Base-by-base conservation (phyloP, 2,329 filamentous ascomycete genomes). In the Sclerotinia glacialis region DNA sequence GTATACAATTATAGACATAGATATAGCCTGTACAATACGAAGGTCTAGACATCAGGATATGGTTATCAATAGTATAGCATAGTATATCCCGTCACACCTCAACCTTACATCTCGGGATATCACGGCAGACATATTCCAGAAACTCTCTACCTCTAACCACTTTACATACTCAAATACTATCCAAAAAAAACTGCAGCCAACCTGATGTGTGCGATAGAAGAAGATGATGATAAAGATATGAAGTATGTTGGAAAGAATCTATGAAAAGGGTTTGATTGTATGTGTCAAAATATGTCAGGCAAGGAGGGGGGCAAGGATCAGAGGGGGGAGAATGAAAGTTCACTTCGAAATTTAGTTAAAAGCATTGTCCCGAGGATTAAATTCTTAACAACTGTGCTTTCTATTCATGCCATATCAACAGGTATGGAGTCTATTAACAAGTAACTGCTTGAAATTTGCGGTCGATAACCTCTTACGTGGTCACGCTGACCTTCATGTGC, bases 401-500 rank as follows among this genome's bases (percentile, higher is more conserved):
- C 5, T 61, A 61, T 61, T 61, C n/a, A 61, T 61, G 14, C 6
- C 58, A 14, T 23, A 49, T 49, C 44, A 23, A 49, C 14, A 37
- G 31, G 47, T 34, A 49, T 49, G 16, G 26, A 34, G 44, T 21
- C 28, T 60, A 60, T 37, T 44, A 37, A 60, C 56, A 47, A 18
- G 12, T 49, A 8, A 47, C 14, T 47, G n/a, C 31, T 40, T 31
- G 26, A 14, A 49, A 60, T 49, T 26, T 61, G 8, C 31, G 16
- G 16, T 49, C 44, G 7, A 47, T n/a, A n/a, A 37, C 34, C 31
- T 55, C 21, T 5, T 37, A 37, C 52, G 11, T 53, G 28, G 50
- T 18, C 50, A 53, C 28, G 18, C 4, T 60, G 18, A 44, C 34
- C 23, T 40, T 49, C 28, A 31, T 44, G 18, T 52, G n/a, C 37